Evolutionary conservation across 176 grass and related monocot genomes (phyloP).

Genomic region (Triticum turgidum): DNA sequence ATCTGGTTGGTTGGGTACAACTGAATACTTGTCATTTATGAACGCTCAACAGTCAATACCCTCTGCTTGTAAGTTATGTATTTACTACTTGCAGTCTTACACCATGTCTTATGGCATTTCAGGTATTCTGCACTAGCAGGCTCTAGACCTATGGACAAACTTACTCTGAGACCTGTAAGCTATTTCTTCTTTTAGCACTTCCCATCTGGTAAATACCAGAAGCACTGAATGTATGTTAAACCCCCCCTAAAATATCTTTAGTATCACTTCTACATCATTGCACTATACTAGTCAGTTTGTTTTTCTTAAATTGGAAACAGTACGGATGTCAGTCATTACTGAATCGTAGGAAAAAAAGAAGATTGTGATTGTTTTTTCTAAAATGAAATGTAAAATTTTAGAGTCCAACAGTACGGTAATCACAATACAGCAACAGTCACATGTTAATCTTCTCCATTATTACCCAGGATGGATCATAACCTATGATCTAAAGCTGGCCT

Average conservation of each 20-base stretch:
- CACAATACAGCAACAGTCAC: neutral
- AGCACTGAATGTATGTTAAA: neutral
- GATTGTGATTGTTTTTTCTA: neutral
- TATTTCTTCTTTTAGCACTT: neutral
- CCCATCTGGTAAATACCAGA: slow-evolving; percentile 30
- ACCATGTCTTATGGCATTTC: slow-evolving; percentile 30
- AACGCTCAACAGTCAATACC: neutral
- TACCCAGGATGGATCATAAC: neutral
- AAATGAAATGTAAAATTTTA: neutral
- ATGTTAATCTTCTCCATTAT: neutral
- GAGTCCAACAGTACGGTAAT: neutral
- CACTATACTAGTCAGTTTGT: neutral
- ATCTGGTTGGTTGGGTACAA: slow-evolving; percentile 7
- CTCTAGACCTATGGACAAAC: slow-evolving; percentile 54
- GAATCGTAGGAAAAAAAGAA: neutral
- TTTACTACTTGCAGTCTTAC: neutral
- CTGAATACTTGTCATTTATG: neutral
- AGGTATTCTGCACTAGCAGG: slow-evolving; percentile 93
- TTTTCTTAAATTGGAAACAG: neutral
- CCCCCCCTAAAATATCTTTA: slow-evolving; percentile 13
- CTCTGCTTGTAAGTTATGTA: neutral
- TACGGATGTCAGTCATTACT: neutral
- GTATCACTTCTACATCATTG: neutral
- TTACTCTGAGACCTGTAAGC: slow-evolving; percentile 76
- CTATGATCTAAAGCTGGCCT: neutral